Conservation (phyloP, 2,329 filamentous ascomycete species). For the Exophiala sideris region DNA sequence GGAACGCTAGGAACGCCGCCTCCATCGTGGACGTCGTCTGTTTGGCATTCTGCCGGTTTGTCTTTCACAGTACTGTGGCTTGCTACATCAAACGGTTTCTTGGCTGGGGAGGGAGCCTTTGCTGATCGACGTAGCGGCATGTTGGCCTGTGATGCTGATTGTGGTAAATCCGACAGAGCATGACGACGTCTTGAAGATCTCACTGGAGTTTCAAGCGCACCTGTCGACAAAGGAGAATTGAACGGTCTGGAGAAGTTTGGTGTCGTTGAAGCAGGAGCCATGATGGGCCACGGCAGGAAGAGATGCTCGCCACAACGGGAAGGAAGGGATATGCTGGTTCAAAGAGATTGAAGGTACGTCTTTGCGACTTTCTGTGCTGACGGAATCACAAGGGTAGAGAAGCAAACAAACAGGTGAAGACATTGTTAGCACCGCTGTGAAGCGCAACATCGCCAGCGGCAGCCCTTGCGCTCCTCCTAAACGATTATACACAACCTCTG, state of each 20-base stretch:
- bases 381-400: background rate
- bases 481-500: too few relatives aligned
- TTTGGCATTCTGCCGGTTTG: slow-evolving; percentile 9
- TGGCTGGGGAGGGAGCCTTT: slow-evolving; percentile 4
- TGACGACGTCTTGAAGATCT: slow-evolving; percentile 3
- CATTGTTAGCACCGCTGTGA: background rate
- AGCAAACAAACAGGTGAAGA: too few relatives aligned
- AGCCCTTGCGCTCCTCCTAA: background rate
- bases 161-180: slow-evolving; percentile 5
- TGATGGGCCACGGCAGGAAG: slow-evolving; percentile 2
- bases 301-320: background rate
- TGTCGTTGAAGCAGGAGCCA: slow-evolving; percentile 14
- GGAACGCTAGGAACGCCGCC: background rate
- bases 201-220: slow-evolving; percentile 1
- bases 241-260: slow-evolving; percentile 23
- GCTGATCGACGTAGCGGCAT: background rate
- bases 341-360: background rate
- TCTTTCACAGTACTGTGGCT: background rate
- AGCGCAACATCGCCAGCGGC: background rate
- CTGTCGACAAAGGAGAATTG: slow-evolving; percentile 9
- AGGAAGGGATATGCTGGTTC: background rate
- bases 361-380: background rate
- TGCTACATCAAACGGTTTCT: slow-evolving; percentile 11
- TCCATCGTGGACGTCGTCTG: slow-evolving; percentile 1
- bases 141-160: slow-evolving; percentile 7